A percentile compares a stretch with the other conserved stretches of the same genome.
These are phyloP conservation scores for Zoysia pacifica DNA, from an alignment of 176 grass and related monocot species.

Conservation along the genomic window DNA sequence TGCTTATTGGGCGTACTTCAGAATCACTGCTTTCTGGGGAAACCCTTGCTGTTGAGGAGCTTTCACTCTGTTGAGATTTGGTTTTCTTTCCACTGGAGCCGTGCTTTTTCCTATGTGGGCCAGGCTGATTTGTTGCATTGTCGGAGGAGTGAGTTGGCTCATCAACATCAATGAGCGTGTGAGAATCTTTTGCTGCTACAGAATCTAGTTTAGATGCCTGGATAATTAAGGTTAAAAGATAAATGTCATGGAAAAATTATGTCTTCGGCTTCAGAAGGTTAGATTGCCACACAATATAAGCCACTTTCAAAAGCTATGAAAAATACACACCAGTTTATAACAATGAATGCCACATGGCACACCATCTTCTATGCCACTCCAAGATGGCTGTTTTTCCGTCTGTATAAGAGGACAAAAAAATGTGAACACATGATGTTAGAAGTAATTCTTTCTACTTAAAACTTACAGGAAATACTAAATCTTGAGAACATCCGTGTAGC, in stretches of 20 bases:
- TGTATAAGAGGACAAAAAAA: constrained; percentile 43
- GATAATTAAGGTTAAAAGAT: constrained; percentile 27
- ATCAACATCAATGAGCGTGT: constrained; percentile 42
- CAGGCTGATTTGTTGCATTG: constrained; percentile 47
- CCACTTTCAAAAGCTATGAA: constrained; percentile 3
- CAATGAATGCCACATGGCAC: constrained; percentile 81
- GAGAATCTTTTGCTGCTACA: constrained; percentile 43
- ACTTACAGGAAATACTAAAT: constrained; percentile 98
- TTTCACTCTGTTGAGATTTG: constrained; percentile 80
- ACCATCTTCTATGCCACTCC: constrained; percentile 66
- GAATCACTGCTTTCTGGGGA: constrained; percentile 89
- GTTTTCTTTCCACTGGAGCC: constrained; percentile 68
- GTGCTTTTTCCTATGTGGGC: constrained; percentile 57
- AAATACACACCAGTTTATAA: constrained; percentile 71
- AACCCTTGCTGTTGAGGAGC: constrained; percentile 72
- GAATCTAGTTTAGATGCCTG: constrained; percentile 59
- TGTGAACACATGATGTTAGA: constrained; percentile 23
- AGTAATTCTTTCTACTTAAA: constrained; percentile 39
- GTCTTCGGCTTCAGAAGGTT: constrained; percentile 25
- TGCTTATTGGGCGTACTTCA: constrained; percentile 56
- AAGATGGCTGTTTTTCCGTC: constrained; percentile 82
- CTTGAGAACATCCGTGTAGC: constrained; percentile 93
- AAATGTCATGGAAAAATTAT: constrained; percentile 12
- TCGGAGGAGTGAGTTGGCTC: constrained; percentile 52
- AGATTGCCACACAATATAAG: constrained; percentile 14